phyloP scores from a whole-genome alignment of 805 yeast genomes.

The Saccharomycopsis fermentans region DNA sequence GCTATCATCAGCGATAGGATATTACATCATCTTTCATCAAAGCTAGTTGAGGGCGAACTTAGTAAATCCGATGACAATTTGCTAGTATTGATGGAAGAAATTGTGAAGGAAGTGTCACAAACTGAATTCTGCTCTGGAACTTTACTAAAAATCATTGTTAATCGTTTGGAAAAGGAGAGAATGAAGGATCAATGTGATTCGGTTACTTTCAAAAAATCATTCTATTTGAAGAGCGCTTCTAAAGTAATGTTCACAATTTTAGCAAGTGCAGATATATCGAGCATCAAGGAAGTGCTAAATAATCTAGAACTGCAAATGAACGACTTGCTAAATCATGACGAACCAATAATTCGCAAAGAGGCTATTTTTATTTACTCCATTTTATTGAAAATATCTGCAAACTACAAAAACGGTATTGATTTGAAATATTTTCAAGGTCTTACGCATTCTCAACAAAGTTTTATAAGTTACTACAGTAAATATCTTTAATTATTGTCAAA shows the following conservation, averaged over 20 bases:
- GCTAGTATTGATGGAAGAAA: constrained; percentile 1
- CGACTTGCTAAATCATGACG: background rate
- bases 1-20: constrained; percentile 1
- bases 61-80: background rate
- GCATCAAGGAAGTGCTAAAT: background rate
- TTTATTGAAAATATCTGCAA: background rate
- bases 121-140: background rate
- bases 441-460: background rate
- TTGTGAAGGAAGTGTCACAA: background rate
- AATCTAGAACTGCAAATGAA: background rate
- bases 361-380: constrained; percentile 7
- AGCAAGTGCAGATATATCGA: background rate
- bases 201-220: background rate
- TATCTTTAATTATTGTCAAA: background rate
- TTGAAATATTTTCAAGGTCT: background rate
- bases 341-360: constrained; percentile 7
- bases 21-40: background rate
- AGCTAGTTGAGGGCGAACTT: background rate
- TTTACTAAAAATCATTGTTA: background rate
- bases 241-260: background rate
- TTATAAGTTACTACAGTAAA: constrained; percentile 5
- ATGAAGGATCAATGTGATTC: background rate
- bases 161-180: background rate
- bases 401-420: background rate
- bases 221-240: background rate